Conservation (phyloP, 75 land plant species). For the Cunninghamia lanceolata region DNA sequence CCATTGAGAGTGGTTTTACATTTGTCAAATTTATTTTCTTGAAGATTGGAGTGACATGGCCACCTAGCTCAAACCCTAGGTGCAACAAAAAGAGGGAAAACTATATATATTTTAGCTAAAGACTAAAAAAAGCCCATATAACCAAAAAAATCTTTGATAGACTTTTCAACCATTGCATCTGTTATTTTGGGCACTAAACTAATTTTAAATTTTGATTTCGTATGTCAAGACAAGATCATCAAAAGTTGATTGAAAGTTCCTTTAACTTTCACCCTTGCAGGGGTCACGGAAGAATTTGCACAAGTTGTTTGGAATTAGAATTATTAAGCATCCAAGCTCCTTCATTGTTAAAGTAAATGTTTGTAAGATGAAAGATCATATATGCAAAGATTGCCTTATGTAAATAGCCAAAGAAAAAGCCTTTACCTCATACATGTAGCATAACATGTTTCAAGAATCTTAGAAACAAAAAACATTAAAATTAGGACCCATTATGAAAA, state of each 20-base stretch:
- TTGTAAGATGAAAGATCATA: constrained; percentile 15
- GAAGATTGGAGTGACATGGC: too few species aligned
- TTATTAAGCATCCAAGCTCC: constrained; percentile 63
- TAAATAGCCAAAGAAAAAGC: background rate
- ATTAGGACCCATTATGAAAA: background rate
- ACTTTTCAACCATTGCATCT: too few species aligned
- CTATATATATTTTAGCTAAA: too few species aligned
- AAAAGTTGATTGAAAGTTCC: background rate
- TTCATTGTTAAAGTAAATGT: constrained; percentile 62
- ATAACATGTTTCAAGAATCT: background rate
- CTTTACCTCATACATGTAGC: background rate
- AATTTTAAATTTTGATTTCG: too few species aligned
- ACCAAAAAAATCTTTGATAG: too few species aligned
- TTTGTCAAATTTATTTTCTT: too few species aligned
- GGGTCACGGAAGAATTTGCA: constrained; percentile 87
- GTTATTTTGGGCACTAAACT: too few species aligned
- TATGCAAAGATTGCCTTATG: background rate
- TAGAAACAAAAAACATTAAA: background rate
- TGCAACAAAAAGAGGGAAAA: too few species aligned
- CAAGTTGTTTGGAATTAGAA: constrained; percentile 54
- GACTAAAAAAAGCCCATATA: too few species aligned
- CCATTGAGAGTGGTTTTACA: too few species aligned
- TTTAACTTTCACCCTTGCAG: constrained; percentile 57
- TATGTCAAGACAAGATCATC: background rate
- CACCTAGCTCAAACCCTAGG: too few species aligned